These are phyloP conservation scores for Pythium inflatum DNA, from an alignment of 352 stramenopile species.

Conservation along the genomic window DNA sequence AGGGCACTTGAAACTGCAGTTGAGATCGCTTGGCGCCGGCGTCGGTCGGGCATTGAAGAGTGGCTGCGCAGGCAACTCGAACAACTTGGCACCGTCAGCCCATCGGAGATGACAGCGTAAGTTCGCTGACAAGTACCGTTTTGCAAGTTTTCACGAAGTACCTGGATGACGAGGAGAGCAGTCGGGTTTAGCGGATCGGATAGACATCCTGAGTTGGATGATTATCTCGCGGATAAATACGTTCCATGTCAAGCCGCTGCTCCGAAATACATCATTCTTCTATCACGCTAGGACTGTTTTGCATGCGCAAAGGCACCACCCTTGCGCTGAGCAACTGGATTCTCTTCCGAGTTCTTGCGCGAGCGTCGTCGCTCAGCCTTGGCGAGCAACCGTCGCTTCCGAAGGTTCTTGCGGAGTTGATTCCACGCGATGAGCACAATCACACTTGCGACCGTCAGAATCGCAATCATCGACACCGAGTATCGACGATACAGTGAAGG, in stretches of 20 bases:
- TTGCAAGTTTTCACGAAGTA: no score
- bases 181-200: no score
- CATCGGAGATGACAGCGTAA: no score
- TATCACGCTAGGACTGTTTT: constrained; percentile 72
- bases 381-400: constrained; percentile 75
- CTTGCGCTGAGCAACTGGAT: constrained; percentile 45
- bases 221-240: no score
- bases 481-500: constrained; percentile 86
- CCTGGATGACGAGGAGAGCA: no score
- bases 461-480: constrained; percentile 73
- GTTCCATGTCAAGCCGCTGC: no score
- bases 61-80: neutral
- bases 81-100: neutral
- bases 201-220: no score
- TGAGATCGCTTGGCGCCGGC: neutral
- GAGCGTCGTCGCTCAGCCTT: constrained; percentile 92
- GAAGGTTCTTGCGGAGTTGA: constrained; percentile 84
- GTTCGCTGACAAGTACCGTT: no score
- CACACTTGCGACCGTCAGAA: constrained; percentile 69
- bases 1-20: neutral
- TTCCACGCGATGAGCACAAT: constrained; percentile 83
- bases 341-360: constrained; percentile 70
- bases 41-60: neutral
- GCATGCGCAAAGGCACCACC: constrained; percentile 57
- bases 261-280: no score